Percentiles rank a stretch among this genome's conserved stretches.
Evolutionary conservation across 2,329 filamentous ascomycete species (phyloP).

Genomic region (Hypoxylon sp.): DNA sequence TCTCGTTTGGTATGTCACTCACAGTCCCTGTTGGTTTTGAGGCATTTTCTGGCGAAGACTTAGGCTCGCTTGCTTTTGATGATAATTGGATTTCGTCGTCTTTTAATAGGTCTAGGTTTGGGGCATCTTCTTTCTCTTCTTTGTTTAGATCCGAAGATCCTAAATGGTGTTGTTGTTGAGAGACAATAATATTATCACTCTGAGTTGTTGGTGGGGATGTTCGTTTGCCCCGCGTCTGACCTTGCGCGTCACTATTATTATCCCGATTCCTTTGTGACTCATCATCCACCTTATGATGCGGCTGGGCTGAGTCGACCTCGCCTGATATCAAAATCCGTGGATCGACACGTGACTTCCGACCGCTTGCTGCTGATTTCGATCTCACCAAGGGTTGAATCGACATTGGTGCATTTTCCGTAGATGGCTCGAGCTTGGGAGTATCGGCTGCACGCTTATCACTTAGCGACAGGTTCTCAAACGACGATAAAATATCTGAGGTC

Average conservation of each 20-base stretch:
- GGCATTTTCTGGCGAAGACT: slow-evolving; percentile 17
- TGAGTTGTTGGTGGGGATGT: slow-evolving; percentile 2
- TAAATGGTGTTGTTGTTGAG: slow-evolving; percentile 15
- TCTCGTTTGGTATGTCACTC: slow-evolving; percentile 32
- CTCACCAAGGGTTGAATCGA: slow-evolving; percentile 51
- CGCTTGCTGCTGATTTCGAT: slow-evolving; percentile 33
- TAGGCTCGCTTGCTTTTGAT: slow-evolving; percentile 32
- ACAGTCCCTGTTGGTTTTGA: slow-evolving; percentile 29
- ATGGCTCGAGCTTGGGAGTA: slow-evolving; percentile 44
- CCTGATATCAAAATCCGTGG: slow-evolving; percentile 21
- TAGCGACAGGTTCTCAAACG: slow-evolving; percentile 57
- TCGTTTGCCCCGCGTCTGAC: slow-evolving; percentile 11
- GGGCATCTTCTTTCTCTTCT: slow-evolving; percentile 35
- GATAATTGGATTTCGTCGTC: slow-evolving; percentile 36
- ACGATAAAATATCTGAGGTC: slow-evolving; percentile 51
- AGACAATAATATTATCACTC: slow-evolving; percentile 19
- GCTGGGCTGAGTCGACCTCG: slow-evolving; percentile 3
- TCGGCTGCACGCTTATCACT: slow-evolving; percentile 51
- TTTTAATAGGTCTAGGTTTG: slow-evolving; percentile 40
- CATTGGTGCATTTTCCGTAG: slow-evolving; percentile 42
- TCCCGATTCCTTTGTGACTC: slow-evolving; percentile 33
- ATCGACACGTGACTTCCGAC: slow-evolving; percentile 31
- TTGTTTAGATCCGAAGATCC: slow-evolving; percentile 15
- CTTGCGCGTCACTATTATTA: slow-evolving; percentile 18
- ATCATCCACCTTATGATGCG: slow-evolving; percentile 5